Conservation (phyloP, 2,329 filamentous ascomycete species). For the Xylariales sp. region DNA sequence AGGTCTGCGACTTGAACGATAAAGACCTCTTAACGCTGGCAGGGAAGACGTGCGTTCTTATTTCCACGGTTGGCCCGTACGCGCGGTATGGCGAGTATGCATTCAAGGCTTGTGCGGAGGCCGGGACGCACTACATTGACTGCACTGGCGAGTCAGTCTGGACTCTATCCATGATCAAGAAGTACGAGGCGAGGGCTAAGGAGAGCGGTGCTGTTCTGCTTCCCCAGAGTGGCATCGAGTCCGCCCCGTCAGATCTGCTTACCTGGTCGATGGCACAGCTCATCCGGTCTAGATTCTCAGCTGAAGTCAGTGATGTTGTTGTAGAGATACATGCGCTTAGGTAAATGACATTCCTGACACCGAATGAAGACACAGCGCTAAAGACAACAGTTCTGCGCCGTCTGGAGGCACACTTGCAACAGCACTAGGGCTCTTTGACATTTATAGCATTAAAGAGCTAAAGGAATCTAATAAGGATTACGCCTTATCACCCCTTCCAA, state of each 20-base stretch:
- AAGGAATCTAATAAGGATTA: slow-evolving; percentile 43
- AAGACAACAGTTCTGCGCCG: slow-evolving; percentile 38
- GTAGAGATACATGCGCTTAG: slow-evolving; percentile 41
- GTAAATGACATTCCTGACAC: no score
- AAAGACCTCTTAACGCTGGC: slow-evolving; percentile 43
- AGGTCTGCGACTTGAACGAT: slow-evolving; percentile 45
- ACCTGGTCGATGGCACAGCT: slow-evolving; percentile 49
- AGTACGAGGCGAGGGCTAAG: slow-evolving; percentile 50
- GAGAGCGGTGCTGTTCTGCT: slow-evolving; percentile 54
- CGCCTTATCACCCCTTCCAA: slow-evolving; percentile 52
- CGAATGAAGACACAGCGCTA: no score
- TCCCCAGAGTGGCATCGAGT: slow-evolving; percentile 59
- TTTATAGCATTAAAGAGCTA: slow-evolving; percentile 45
- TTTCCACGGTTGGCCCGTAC: slow-evolving; percentile 59
- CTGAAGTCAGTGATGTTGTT: slow-evolving; percentile 48
- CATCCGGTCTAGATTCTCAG: slow-evolving; percentile 45
- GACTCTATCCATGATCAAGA: slow-evolving; percentile 54
- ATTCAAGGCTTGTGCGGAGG: slow-evolving; percentile 57
- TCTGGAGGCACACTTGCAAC: slow-evolving; percentile 69
- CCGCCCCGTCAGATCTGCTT: slow-evolving; percentile 55
- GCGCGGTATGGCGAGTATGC: slow-evolving; percentile 50
- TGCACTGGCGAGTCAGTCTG: slow-evolving; percentile 58
- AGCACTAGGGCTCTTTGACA: slow-evolving; percentile 53
- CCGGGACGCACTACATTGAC: slow-evolving; percentile 61
- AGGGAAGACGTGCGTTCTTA: slow-evolving; percentile 51